A percentile compares a stretch with the other conserved stretches of the same genome.
phyloP scores from a whole-genome alignment of 2,329 filamentous ascomycete species.

The Neopestalotiopsis sp. region DNA sequence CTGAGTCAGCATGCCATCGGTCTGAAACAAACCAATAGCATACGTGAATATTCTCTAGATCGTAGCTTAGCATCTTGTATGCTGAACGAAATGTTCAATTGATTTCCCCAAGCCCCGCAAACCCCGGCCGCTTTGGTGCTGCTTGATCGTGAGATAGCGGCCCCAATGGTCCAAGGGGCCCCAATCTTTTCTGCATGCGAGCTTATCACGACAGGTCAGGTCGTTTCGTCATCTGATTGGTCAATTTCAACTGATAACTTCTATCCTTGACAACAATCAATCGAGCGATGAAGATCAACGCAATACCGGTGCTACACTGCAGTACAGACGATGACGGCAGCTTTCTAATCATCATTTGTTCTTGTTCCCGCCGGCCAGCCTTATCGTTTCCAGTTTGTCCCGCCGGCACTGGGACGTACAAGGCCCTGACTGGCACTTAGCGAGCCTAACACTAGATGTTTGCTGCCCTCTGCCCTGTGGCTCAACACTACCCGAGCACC shows the following conservation, averaged over 20 bases:
- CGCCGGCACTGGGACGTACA: not conserved
- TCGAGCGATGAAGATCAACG: constrained; percentile 6
- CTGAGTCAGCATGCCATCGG: too few relatives aligned
- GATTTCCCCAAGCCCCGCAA: not conserved
- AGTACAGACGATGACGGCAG: not conserved
- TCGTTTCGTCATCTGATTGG: not conserved
- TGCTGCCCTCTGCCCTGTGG: not conserved
- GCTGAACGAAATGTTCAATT: not conserved
- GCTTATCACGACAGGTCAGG: constrained; percentile 13
- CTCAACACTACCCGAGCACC: not conserved
- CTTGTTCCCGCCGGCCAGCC: not conserved
- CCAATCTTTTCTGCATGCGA: constrained; percentile 13
- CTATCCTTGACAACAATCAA: constrained; percentile 14
- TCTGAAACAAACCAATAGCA: too few relatives aligned
- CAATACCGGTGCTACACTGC: too few relatives aligned
- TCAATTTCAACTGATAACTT: constrained; percentile 11
- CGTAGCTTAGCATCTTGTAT: too few relatives aligned
- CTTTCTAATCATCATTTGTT: not conserved
- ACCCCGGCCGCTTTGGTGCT: not conserved
- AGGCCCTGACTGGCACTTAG: too few relatives aligned
- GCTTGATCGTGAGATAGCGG: not conserved
- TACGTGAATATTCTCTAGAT: too few relatives aligned
- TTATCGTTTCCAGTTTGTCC: not conserved
- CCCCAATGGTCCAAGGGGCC: not conserved
- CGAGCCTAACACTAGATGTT: not conserved